Base-by-base conservation (phyloP, 2,329 filamentous ascomycete genomes). In the Chaetothyriales sp. region DNA sequence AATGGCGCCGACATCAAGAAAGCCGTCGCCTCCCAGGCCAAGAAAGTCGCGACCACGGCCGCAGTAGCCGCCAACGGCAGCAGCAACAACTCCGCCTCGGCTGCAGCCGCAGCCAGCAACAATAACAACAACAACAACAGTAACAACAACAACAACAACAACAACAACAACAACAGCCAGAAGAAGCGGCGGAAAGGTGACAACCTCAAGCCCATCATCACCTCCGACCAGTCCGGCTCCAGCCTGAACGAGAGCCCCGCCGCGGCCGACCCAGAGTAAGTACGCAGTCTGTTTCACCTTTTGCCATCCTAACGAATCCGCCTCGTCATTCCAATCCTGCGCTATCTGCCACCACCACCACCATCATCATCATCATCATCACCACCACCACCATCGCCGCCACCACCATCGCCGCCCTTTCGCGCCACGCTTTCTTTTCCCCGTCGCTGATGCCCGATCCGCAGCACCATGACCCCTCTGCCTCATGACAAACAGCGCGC, bases 141-240 rank as follows among this genome's bases (percentile, higher is more conserved):
- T n/a, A n/a, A n/a, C n/a, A n/a, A n/a, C n/a, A n/a, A n/a, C n/a
- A n/a, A 13, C 13, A 37, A 37, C 29, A 37, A 10, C 8, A 29
- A 29, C 28, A 45, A 45, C 43, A 45, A 19, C n/a, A 69, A 70
- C 59, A 78, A 73, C 66, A 73, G 72, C 62, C 74, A 75, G 62
- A 82, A 82, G 72, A 82, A 82, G 73, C 74, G 78, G 62, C 75
- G 78, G 70, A 83, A 82, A 70, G 77, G 76, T 58, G 76, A 79
- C 63, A 72, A 73, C 60, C 68, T 82, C 63, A 82, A 82, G 70
- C 80, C 80, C 62, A 83, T 83, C 66, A 78, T 83, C 66, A 83
- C 79, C 55, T 79, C 77, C 59, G 78, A 82, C 62, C 67, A 71
- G 61, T 37, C 53, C 33, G 52, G 54, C 37, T 57, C 59, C 5